Percentiles rank a stretch among this genome's conserved stretches.
These are phyloP conservation scores for Cadophora sp. DNA, from an alignment of 2,329 filamentous ascomycete species.

Conservation along the genomic window DNA sequence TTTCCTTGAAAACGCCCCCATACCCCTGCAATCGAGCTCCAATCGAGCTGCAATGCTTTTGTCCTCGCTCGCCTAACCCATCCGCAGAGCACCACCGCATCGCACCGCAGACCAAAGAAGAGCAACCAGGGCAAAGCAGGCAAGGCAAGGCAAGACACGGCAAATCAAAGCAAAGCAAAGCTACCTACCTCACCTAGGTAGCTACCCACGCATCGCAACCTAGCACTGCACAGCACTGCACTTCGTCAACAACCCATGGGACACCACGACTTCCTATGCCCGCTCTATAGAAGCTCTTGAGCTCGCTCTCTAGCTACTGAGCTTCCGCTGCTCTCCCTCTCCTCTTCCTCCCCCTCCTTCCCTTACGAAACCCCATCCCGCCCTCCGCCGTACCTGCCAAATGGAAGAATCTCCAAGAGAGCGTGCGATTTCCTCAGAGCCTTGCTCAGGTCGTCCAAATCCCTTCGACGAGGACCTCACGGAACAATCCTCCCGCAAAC, in stretches of 20 bases:
- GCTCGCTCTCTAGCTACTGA: constrained; percentile 34
- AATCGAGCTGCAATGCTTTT: not conserved
- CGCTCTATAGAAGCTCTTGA: constrained; percentile 9
- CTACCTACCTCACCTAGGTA: too few relatives aligned
- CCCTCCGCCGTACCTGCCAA: constrained; percentile 52
- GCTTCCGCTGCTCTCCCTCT: constrained; percentile 31
- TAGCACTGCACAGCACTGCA: constrained; percentile 4
- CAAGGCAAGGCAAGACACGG: not conserved
- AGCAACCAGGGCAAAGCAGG: not conserved
- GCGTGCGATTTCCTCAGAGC: constrained; percentile 67
- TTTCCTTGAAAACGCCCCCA: not conserved
- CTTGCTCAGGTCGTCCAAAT: constrained; percentile 67
- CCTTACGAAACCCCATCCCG: constrained; percentile 52
- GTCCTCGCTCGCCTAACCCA: constrained; percentile 9
- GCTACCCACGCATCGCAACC: not conserved
- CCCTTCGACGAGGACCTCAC: constrained; percentile 63
- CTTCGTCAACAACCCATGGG: not conserved
- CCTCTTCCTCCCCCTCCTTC: constrained; percentile 54
- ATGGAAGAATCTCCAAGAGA: constrained; percentile 55
- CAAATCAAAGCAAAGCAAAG: not conserved
- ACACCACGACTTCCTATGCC: constrained; percentile 7
- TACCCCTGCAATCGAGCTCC: constrained; percentile 14
- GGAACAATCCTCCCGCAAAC: constrained; percentile 60
- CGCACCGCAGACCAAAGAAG: not conserved
- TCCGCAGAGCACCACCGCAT: constrained; percentile 1